Percentiles rank a stretch among this genome's conserved stretches.
These are phyloP conservation scores for Neoboletus brunneissimus DNA, from an alignment of 768 basidiomycete species.

Conservation along the genomic window DNA sequence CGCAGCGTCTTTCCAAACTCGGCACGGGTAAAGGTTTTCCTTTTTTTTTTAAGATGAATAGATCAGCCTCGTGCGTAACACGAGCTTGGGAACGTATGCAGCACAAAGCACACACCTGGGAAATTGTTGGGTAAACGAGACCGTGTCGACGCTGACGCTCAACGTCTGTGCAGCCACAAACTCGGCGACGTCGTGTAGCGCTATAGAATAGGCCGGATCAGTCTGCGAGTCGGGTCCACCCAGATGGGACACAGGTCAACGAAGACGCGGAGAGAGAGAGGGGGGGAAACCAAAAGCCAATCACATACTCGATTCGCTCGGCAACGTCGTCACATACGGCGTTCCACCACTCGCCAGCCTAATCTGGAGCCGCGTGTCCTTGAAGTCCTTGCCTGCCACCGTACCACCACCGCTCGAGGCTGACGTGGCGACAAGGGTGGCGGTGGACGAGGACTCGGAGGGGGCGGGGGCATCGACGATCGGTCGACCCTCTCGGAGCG, in stretches of 20 bases:
- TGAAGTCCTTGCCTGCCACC: conserved; percentile 69
- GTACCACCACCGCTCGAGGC: conserved; percentile 35
- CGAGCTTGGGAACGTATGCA: background rate
- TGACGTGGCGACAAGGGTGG: conserved; percentile 36
- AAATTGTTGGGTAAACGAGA: conserved; percentile 77
- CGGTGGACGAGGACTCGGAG: conserved; percentile 27
- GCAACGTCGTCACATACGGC: conserved; percentile 75
- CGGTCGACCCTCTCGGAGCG: conserved; percentile 75
- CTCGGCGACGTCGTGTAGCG: conserved; percentile 83
- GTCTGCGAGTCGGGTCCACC: background rate
- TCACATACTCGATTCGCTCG: conserved; percentile 73
- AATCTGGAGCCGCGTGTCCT: conserved; percentile 88
- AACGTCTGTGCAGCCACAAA: conserved; percentile 76
- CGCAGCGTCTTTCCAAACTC: conserved; percentile 81
- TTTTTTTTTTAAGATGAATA: background rate
- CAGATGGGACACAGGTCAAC: background rate
- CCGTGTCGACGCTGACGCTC: conserved; percentile 69
- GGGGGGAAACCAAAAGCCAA: background rate
- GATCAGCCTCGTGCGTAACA: background rate
- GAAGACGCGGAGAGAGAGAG: background rate
- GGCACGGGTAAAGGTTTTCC: conserved; percentile 64
- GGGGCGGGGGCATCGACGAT: conserved; percentile 31
- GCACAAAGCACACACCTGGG: conserved; percentile 58
- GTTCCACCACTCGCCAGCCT: conserved; percentile 74
- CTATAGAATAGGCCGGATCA: conserved; percentile 36